These are phyloP conservation scores for Ochetophila trinervis DNA, from an alignment of 306 rosid genomes.

Conservation along the genomic window DNA sequence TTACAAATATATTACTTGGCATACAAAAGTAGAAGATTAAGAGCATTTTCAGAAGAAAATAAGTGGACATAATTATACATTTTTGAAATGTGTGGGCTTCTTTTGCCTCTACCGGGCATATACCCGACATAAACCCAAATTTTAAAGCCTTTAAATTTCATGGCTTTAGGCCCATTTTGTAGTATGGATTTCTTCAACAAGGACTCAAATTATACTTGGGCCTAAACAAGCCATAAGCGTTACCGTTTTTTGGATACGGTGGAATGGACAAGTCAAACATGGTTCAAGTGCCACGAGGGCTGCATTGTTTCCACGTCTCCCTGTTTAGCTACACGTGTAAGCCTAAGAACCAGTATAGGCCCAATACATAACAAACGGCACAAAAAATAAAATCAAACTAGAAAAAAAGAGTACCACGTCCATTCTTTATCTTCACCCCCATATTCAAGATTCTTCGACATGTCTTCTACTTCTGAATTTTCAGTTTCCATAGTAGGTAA, in stretches of 20 bases:
- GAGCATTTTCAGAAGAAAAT: too few species aligned
- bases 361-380: background rate
- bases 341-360: background rate
- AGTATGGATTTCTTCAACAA: background rate
- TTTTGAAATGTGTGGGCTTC: too few species aligned
- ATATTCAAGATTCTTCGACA: conserved; percentile 16
- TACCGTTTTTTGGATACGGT: background rate
- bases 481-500: conserved; percentile 34
- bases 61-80: too few species aligned
- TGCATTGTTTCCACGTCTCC: conserved; percentile 46
- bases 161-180: too few species aligned
- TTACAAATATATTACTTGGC: too few species aligned
- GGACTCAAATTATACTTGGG: background rate
- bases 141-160: too few species aligned
- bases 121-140: too few species aligned
- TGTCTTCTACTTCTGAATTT: conserved; percentile 34
- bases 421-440: conserved; percentile 2
- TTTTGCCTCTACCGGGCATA: too few species aligned
- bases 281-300: conserved; percentile 28
- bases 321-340: conserved; percentile 36
- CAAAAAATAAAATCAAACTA: background rate
- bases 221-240: too few species aligned
- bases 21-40: too few species aligned
- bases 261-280: background rate
- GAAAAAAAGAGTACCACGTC: background rate